A percentile compares a stretch with the other conserved stretches of the same genome.
phyloP scores from a whole-genome alignment of 495 filamentous ascomycete genomes.

The Penicillium turbatum region DNA sequence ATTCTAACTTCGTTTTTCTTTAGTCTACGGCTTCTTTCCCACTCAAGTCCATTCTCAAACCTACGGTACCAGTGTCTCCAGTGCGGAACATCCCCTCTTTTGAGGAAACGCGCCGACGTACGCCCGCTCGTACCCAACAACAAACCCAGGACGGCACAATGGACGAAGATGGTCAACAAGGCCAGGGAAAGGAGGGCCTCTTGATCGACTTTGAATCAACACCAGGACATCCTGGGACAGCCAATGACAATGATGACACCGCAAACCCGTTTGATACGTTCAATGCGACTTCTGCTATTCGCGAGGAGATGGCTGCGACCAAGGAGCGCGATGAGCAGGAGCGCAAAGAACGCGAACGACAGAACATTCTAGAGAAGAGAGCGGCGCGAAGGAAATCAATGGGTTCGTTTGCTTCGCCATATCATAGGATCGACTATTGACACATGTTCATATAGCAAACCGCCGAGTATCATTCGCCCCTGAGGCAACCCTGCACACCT shows the following conservation, averaged over 20 bases:
- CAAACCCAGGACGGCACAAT: conserved; percentile 21
- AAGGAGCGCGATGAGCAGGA: conserved; percentile 71
- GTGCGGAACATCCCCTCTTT: conserved; percentile 57
- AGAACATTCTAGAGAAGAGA: conserved; percentile 64
- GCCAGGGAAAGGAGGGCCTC: conserved; percentile 32
- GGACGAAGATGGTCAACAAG: conserved; percentile 9
- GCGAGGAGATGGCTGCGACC: conserved; percentile 70
- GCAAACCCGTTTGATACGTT: conserved; percentile 58
- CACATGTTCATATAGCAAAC: conserved; percentile 51
- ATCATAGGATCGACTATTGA: conserved; percentile 3
- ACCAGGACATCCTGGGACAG: conserved; percentile 24
- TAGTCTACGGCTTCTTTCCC: conserved; percentile 54
- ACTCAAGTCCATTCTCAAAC: conserved; percentile 81
- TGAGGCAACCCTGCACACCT: conserved; percentile 95
- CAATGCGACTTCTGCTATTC: conserved; percentile 42
- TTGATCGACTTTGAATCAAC: conserved; percentile 49
- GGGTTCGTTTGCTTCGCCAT: conserved; percentile 32
- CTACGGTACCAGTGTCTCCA: conserved; percentile 63
- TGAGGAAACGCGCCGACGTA: conserved; percentile 41
- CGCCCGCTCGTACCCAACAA: conserved; percentile 30
- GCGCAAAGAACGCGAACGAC: conserved; percentile 58
- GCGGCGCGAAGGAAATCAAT: conserved; percentile 89
- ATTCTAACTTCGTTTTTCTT: conserved; percentile 1
- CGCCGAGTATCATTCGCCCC: conserved; percentile 96
- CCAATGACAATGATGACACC: conserved; percentile 42